Evolutionary conservation across 1,139 yeast genomes (phyloP), one percentile per base, ranked within the genome.

Genomic region (Eremothecium sinecaudum): DNA sequence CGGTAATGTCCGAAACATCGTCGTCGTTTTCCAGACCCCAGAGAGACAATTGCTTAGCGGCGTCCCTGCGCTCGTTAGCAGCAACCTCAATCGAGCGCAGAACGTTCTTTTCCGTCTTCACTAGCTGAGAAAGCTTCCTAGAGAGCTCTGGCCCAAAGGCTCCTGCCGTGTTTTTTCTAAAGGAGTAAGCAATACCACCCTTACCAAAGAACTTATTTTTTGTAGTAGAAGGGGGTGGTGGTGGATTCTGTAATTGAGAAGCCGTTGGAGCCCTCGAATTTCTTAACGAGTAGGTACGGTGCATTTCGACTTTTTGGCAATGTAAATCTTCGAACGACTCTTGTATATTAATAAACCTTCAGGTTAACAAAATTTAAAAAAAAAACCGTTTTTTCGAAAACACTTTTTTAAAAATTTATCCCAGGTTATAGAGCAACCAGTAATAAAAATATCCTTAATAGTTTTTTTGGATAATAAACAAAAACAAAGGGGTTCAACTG

Each of bases 1-100:
- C 98, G 48, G 98, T 90, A 49, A 90, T 87, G 61, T 90, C 98
- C 41, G 92, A 77, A 42, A 90, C 94, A 53, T 90, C 98, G 57
- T 90, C 96, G 60, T 90, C 97, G 59, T 86, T 83, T 52, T 82
- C 95, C 64, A 87, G 94, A 67, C 98, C 98, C 98, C 98, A 90
- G 45, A 80, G 63, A 42, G 94, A 81, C 61, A 90, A 75, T 69
- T 86, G 96, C 67, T 80, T 84, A 53, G 98, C 98, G 50, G 84
- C 95, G 57, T 83, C 92, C 64, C 92, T 80, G 64, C 97, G 80
- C 69, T 90, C 98, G 60, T 83, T 76, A 46, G 96, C 92, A 44
- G 87, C 86, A 51, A 83, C 71, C 67, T 90, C 97, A 55, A 90
- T 73, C 44, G 94, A 78, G 62, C 95, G 78, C 84, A 87, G 80